phyloP scores from a whole-genome alignment of 169 alveolate species.

The Cryptosporidium andersoni region DNA sequence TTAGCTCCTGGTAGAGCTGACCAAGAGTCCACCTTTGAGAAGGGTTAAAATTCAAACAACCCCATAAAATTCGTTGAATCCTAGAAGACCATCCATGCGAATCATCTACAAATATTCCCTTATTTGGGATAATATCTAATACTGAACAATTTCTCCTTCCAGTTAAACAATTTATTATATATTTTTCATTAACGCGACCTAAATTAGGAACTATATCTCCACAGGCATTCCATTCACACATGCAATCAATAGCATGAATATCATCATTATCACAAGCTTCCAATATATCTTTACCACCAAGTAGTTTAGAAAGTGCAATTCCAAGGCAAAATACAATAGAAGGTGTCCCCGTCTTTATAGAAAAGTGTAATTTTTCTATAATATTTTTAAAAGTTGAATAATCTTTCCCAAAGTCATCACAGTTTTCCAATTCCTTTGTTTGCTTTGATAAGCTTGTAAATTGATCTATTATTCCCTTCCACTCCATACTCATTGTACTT shows the following conservation, averaged over 20 bases:
- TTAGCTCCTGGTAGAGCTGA: slow-evolving; percentile 55
- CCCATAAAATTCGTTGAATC: slow-evolving; percentile 49
- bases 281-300: slow-evolving; percentile 55
- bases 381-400: slow-evolving; percentile 3
- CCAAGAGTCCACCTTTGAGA: slow-evolving; percentile 53
- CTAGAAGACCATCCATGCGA: neutral
- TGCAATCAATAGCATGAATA: slow-evolving; percentile 38
- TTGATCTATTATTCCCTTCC: no score
- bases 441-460: no score
- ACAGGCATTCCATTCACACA: slow-evolving; percentile 70
- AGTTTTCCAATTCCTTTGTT: no score
- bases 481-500: no score
- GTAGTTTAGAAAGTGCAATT: slow-evolving; percentile 17
- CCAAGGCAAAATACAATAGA: slow-evolving; percentile 67
- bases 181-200: slow-evolving; percentile 60
- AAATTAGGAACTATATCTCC: slow-evolving; percentile 39
- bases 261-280: slow-evolving; percentile 45
- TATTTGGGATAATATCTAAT: slow-evolving; percentile 40
- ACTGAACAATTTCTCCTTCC: slow-evolving; percentile 65
- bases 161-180: slow-evolving; percentile 48
- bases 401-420: neutral
- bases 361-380: neutral
- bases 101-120: neutral
- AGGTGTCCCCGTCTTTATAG: slow-evolving; percentile 48
- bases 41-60: slow-evolving; percentile 45